Base-by-base conservation (phyloP, 148 eudicot genomes). In the Cornus florida region DNA sequence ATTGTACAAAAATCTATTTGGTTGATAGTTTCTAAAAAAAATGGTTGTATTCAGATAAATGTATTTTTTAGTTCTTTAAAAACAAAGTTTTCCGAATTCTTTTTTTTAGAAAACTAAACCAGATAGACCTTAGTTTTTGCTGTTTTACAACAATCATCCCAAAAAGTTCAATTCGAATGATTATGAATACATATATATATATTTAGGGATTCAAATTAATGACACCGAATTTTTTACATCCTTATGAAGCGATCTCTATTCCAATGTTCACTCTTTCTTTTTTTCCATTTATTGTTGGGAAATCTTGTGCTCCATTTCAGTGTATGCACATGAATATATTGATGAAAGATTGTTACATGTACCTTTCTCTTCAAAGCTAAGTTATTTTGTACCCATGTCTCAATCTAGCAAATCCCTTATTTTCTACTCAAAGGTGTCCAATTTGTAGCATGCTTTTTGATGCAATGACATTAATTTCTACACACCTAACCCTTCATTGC, bases 351-450 rank as follows among this genome's bases (percentile, higher is more conserved):
- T 23, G 75, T 16, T 24, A 68, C 35, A 13, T 56, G 59, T 59
- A 22, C 5, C 72, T 78, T 82, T 81, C 87, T 81, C 87, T 85
- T 85, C 82, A 67, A 85, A 85, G 82, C 82, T 75, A 85, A 85
- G 87, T 76, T 76, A 78, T 75, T 75, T 78, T 84, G 12, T 50
- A 72, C 43, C 70, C 43, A 38, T 72, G 70, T 20, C 33, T 1
- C 43, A 74, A 32, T 79, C 70, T 72, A 14, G 67, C 19, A 77
- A 71, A 24, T 80, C 59, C 72, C 82, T 78, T 78, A 43, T 70
- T 67, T 22, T 28, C 33, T 82, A 84, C 84, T 81, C 87, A 75
- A 82, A 77, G 83, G 33, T 23, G 4, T 39, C 46, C 75, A 48
- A 35, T 69, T 33, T 77, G 50, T 69, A 10, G 50, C 67, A 43